Base-by-base conservation (phyloP, 345 rosid genomes). In the Pistacia vera region DNA sequence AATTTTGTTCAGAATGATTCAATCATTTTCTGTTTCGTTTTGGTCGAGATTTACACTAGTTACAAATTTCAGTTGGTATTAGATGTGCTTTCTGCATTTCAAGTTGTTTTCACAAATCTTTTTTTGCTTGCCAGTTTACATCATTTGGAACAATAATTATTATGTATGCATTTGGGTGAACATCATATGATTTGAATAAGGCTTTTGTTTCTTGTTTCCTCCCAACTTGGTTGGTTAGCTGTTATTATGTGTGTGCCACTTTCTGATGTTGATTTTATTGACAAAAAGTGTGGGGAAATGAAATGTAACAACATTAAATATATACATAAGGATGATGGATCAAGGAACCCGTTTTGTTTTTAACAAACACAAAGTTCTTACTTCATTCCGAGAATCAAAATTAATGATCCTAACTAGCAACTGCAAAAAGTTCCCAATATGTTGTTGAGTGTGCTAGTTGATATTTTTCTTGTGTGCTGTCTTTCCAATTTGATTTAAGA, bases 61-160 rank as follows among this genome's bases (percentile, higher is more conserved):
- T 14, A 5, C 5, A 8, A 49, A n/a, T 62, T 25, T 22, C 12
- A 30, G 12, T 63, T 18, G 80, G 25, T 60, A 8, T 14, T 28
- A 77, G 64, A n/a, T 59, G 73, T 73, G 2, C 68, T 72, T 68
- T 70, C 13, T 63, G 57, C 18, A 55, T 14, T 77, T 54, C 57
- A 48, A 46, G 18, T 18, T 28, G 9, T 10, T 18, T 14, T 33
- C 41, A 52, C 62, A n/a, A 4, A 11, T 51, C 18, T 6, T 8
- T 33, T 51, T n/a, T 13, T 49, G 51, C 30, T n/a, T 52, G 28
- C 20, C 28, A 9, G 7, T 36, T 14, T 33, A n/a, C 49, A 28
- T 33, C 17, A 18, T 20, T 54, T 35, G 25, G 17, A 14, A 35
- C 18, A 12, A 25, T 35, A 54, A 17, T 35, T 35, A 6, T 14